Evolutionary conservation across 495 filamentous ascomycete species (phyloP).

Genomic region (Eremomyces bilateralis): DNA sequence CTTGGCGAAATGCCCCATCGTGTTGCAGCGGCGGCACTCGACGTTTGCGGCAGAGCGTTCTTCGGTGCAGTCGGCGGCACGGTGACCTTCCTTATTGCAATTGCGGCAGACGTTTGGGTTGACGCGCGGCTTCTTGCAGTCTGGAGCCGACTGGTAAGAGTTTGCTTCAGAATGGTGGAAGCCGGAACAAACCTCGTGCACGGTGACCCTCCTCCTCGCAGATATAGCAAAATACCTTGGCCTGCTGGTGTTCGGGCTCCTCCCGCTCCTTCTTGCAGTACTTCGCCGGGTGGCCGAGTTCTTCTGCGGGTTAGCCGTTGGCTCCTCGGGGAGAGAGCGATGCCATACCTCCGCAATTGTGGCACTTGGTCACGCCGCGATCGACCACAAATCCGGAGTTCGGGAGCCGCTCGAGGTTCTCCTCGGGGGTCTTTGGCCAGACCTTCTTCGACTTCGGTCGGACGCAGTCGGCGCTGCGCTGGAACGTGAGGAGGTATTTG

Average conservation of each 20-base stretch:
- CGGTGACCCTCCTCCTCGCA: constrained; percentile 50
- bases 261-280: constrained; percentile 38
- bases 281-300: constrained; percentile 52
- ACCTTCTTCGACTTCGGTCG: constrained; percentile 34
- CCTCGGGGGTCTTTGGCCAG: constrained; percentile 43
- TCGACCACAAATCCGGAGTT: constrained; percentile 52
- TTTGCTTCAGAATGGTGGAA: too few species aligned
- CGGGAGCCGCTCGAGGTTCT: constrained; percentile 51
- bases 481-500: constrained; percentile 53
- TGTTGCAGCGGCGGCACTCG: constrained; percentile 40
- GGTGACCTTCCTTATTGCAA: constrained; percentile 47
- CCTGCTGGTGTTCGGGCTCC: constrained; percentile 16
- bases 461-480: constrained; percentile 36
- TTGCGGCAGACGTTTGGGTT: constrained; percentile 56
- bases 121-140: constrained; percentile 35
- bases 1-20: constrained; percentile 63
- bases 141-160: too few species aligned
- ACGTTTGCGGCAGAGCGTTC: constrained; percentile 49
- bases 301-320: too few species aligned
- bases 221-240: constrained; percentile 48
- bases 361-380: constrained; percentile 43
- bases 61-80: constrained; percentile 39
- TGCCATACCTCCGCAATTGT: constrained; percentile 47
- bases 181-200: too few species aligned
- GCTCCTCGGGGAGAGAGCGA: constrained; percentile 2